A percentile compares a stretch with the other conserved stretches of the same genome.
These are phyloP conservation scores for Sporothrix inflata DNA, from an alignment of 2,329 filamentous ascomycete species.

Conservation along the genomic window DNA sequence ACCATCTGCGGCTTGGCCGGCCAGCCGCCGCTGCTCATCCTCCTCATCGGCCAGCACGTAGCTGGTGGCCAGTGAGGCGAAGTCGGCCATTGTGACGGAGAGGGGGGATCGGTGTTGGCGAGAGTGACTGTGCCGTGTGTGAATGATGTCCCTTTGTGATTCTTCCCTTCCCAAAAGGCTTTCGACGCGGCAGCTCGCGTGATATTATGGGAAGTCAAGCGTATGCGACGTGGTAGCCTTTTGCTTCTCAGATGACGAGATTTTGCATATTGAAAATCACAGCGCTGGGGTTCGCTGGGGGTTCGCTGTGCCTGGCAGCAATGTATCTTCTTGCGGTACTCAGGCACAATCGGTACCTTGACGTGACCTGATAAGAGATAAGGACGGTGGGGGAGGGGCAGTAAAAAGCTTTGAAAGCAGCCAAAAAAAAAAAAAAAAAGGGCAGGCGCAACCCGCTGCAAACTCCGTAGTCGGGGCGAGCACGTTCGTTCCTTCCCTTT, in stretches of 20 bases:
- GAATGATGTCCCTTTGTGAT: background rate
- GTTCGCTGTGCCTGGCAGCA: background rate
- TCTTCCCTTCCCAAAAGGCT: constrained; percentile 11
- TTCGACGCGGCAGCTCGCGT: constrained; percentile 11
- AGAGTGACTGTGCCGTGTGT: background rate
- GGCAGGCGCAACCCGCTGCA: background rate
- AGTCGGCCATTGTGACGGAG: constrained; percentile 35
- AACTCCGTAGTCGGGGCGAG: constrained; percentile 11
- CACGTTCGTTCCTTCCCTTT: background rate
- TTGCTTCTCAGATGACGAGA: constrained; percentile 26
- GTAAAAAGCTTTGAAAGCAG: constrained; percentile 19
- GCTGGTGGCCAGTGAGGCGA: constrained; percentile 35
- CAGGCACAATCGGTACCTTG: background rate
- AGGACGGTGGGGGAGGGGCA: constrained; percentile 28
- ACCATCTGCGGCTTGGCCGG: constrained; percentile 34
- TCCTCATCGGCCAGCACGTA: constrained; percentile 38
- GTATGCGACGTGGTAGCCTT: background rate
- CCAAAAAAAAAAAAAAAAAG: constrained; percentile 15
- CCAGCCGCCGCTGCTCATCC: constrained; percentile 32
- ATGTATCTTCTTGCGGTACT: constrained; percentile 8
- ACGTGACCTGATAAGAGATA: constrained; percentile 25
- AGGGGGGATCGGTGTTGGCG: background rate
- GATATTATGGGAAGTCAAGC: background rate
- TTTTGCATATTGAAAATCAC: constrained; percentile 27
- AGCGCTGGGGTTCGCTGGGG: constrained; percentile 3